Base-by-base conservation (phyloP, 139 green algal species). In the Ostreobium quekettii region DNA sequence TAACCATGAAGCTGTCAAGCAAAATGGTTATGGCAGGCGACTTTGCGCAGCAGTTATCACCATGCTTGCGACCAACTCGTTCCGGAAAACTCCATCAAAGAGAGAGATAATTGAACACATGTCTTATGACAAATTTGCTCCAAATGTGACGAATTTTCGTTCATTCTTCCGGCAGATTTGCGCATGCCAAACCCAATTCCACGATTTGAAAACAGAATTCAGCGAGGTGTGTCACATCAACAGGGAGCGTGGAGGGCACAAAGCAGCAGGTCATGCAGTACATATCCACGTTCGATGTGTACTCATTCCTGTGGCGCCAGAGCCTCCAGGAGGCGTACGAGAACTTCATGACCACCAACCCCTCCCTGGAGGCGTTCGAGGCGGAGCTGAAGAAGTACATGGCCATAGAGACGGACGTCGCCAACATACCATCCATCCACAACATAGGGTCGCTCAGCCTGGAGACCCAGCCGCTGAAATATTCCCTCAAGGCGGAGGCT, bases 291-390 rank as follows among this genome's bases (percentile, higher is more conserved):
- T 95, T 96, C 73, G 66, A 84, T 60, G 73, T 76, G 48, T 96
- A 89, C 71, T 74, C 80, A 8, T 96, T 95, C 78, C 80, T 97
- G 48, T 96, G 89, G 90, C 85, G 83, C 61, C 74, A 81, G 57
- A 80, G 91, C 80, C 78, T 96, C 73, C 82, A 90, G 33, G 73
- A 75, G n/a, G 82, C 88, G 76, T 91, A 86, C 46, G 74, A 66
- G 6, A 42, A 69, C 6, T 89, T 89, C 71, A 82, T 87, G 78
- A 33, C 66, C n/a, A 85, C 73, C 56, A 83, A 82, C 38, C 89
- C 90, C 30, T 84, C 71, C 1, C 79, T 96, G 35, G 90, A 96
- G 73, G 81, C 75, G 11, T 97, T 93, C 76, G 89, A 97, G 82
- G 76, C 68, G 22, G 86, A 95, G 78, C 86, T 96, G 11, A 84